Evolutionary conservation across 768 basidiomycete genomes (phyloP).

Genomic region (Cyclocybe cylindracea): DNA sequence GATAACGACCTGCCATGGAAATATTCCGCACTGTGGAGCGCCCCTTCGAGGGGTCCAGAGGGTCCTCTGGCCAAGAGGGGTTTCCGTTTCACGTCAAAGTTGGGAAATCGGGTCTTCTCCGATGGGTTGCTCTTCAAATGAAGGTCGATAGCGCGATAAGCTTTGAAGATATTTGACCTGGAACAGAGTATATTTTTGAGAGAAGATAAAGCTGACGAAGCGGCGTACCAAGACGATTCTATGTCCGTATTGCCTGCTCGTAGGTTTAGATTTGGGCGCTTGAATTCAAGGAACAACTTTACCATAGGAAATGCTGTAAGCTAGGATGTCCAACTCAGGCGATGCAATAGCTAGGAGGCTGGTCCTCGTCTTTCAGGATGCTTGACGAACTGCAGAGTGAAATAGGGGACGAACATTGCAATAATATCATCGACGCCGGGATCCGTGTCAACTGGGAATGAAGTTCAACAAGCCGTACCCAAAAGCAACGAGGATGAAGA

Average conservation of each 20-base stretch:
- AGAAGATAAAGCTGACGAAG: slow-evolving; percentile 10
- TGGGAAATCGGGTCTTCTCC: slow-evolving; percentile 58
- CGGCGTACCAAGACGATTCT: slow-evolving; percentile 58
- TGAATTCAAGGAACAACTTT: slow-evolving; percentile 19
- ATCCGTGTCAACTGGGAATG: slow-evolving; percentile 72
- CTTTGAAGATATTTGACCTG: slow-evolving; percentile 75
- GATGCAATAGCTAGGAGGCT: slow-evolving; percentile 80
- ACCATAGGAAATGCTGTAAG: slow-evolving; percentile 79
- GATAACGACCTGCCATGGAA: slow-evolving; percentile 74
- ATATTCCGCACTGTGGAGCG: slow-evolving; percentile 74
- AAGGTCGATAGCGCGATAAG: slow-evolving; percentile 65
- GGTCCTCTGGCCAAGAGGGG: slow-evolving; percentile 69
- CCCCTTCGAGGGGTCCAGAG: slow-evolving; percentile 67
- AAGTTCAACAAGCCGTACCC: not conserved
- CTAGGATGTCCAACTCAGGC: slow-evolving; percentile 80
- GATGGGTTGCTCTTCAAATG: slow-evolving; percentile 59
- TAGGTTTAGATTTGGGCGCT: not conserved
- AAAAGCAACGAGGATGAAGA: not conserved
- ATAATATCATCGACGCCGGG: slow-evolving; percentile 84
- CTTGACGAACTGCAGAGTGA: not conserved
- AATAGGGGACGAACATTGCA: slow-evolving; percentile 58
- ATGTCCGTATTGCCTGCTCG: slow-evolving; percentile 70
- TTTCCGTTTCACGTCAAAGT: slow-evolving; percentile 49
- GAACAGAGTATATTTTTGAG: slow-evolving; percentile 1
- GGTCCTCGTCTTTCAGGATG: not conserved